Evolutionary conservation across 73 alveolate genomes (phyloP).

Genomic region (Effrenium voratum): DNA sequence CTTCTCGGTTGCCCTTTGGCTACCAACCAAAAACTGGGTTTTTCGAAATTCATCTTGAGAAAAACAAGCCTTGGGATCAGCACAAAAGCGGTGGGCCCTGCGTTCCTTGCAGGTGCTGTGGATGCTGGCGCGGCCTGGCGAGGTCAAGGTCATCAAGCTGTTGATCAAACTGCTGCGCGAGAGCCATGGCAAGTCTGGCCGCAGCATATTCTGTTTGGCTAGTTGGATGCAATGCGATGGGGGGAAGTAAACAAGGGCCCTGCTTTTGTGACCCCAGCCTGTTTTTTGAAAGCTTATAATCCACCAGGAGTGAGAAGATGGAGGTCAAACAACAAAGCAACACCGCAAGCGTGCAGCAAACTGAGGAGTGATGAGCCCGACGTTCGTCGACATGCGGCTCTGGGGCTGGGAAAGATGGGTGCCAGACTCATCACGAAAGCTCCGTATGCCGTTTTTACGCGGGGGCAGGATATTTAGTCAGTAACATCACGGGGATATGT

Average conservation of each 20-base stretch:
- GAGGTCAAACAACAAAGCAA: not conserved
- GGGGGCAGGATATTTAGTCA: not conserved
- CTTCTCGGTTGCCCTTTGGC: not conserved
- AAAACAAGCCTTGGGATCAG: too few relatives aligned
- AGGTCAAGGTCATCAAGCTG: constrained; percentile 54
- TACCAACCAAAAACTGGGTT: not conserved
- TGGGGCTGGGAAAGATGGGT: constrained; percentile 29
- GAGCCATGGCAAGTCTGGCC: not conserved
- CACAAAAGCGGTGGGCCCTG: not conserved
- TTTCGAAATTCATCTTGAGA: too few relatives aligned
- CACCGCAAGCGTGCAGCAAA: not conserved
- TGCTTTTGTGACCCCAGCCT: not conserved
- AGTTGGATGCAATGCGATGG: not conserved
- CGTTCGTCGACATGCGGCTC: constrained; percentile 43
- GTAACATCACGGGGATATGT: too few relatives aligned
- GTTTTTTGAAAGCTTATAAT: too few relatives aligned
- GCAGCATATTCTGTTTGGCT: not conserved
- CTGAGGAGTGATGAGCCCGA: constrained; percentile 21
- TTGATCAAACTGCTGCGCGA: too few relatives aligned
- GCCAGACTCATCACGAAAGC: not conserved
- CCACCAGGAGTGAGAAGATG: not conserved
- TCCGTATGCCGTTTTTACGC: not conserved
- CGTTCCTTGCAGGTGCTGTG: constrained; percentile 40
- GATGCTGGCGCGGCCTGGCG: constrained; percentile 21
- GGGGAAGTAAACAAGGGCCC: too few relatives aligned